Percentiles rank a stretch among this genome's conserved stretches.
Conservation (phyloP, 2,329 filamentous ascomycete genomes). For the Chaetomium olivaceum region DNA sequence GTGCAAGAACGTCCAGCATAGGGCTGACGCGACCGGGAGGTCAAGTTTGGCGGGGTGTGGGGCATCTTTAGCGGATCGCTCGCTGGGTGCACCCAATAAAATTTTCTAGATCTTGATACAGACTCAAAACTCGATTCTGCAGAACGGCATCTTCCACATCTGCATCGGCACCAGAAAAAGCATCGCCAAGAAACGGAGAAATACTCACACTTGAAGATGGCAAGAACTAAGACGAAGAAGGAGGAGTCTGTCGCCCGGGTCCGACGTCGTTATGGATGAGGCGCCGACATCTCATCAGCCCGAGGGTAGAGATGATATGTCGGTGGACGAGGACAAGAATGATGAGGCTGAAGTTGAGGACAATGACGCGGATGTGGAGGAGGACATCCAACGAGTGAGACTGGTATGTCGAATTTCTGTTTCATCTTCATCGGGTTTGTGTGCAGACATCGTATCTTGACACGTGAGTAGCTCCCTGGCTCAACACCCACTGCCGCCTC, state of each 20-base stretch:
- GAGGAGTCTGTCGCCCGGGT: conserved; percentile 31
- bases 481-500: conserved; percentile 86
- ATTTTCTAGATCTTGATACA: conserved; percentile 23
- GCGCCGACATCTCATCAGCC: conserved; percentile 43
- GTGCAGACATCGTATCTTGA: conserved; percentile 17
- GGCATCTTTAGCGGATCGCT: not conserved
- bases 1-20: not conserved
- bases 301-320: conserved; percentile 36
- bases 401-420: conserved; percentile 49
- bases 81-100: conserved; percentile 24
- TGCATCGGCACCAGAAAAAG: too few species aligned
- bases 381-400: conserved; percentile 58
- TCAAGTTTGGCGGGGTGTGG: conserved; percentile 10
- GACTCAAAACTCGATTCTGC: conserved; percentile 5
- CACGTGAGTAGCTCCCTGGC: conserved; percentile 68
- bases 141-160: conserved; percentile 16
- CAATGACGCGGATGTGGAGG: conserved; percentile 48
- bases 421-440: not conserved
- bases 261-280: conserved; percentile 47
- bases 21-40: conserved; percentile 2
- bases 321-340: conserved; percentile 37
- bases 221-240: conserved; percentile 42
- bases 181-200: not conserved
- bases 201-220: conserved; percentile 38
- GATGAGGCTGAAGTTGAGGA: conserved; percentile 42